Conservation (phyloP, 306 rosid genomes). For the Geum urbanum region DNA sequence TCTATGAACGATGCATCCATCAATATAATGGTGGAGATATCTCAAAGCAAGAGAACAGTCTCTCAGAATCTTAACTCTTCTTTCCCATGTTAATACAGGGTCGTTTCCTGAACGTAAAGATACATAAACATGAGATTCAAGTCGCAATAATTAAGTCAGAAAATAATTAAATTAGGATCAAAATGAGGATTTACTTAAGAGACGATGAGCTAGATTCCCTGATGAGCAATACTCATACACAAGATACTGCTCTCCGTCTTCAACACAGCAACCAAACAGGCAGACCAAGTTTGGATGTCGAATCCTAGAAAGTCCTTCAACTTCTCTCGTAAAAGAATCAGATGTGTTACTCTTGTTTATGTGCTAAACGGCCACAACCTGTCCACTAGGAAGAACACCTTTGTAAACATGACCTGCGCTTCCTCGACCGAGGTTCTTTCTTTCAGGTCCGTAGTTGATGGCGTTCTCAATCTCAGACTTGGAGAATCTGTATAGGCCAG, state of each 20-base stretch:
- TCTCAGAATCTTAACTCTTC: slow-evolving; percentile 62
- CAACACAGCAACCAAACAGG: slow-evolving; percentile 66
- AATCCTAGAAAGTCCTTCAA: slow-evolving; percentile 66
- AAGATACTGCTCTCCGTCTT: slow-evolving; percentile 58
- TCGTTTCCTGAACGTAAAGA: slow-evolving; percentile 42
- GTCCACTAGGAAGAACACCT: slow-evolving; percentile 86
- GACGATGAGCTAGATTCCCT: slow-evolving; percentile 83
- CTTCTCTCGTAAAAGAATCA: slow-evolving; percentile 65
- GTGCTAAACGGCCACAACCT: slow-evolving; percentile 76
- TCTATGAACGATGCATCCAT: slow-evolving; percentile 88
- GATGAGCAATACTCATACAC: slow-evolving; percentile 72
- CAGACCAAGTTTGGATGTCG: slow-evolving; percentile 79
- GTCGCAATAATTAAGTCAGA: background rate
- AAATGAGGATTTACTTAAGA: slow-evolving; percentile 43
- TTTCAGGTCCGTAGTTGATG: slow-evolving; percentile 36
- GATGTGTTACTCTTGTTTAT: slow-evolving; percentile 44
- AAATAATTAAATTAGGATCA: background rate
- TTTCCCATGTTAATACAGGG: slow-evolving; percentile 53
- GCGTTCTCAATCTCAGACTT: slow-evolving; percentile 71
- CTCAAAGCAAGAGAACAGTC: slow-evolving; percentile 74
- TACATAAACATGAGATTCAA: background rate
- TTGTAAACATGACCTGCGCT: slow-evolving; percentile 76
- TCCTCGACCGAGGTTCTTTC: slow-evolving; percentile 61
- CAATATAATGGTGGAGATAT: slow-evolving; percentile 68
- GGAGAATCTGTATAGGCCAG: slow-evolving; percentile 70